Evolutionary conservation across 768 basidiomycete species (phyloP), one percentile per base, ranked within the genome.

Genomic region (Leucocoprinus leucothites): DNA sequence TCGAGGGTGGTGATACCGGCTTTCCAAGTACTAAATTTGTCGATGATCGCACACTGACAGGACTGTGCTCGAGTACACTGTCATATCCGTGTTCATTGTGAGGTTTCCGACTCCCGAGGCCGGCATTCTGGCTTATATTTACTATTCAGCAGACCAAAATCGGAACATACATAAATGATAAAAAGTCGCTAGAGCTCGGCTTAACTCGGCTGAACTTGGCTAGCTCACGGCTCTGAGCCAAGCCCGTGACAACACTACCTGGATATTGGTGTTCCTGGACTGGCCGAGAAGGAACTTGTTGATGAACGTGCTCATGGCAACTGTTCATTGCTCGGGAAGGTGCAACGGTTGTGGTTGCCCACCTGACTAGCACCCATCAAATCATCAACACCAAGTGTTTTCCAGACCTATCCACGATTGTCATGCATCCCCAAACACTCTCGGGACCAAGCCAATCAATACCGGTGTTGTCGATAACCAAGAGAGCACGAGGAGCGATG

Each of bases 401-500:
- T 67, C 67, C 70, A 84, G 36, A 82, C 67, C 51, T 76, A 61
- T 76, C 74, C 31, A 75, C 79, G 6, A 78, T 75, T 54, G 69
- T 76, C 71, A 78, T 73, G 61, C 77, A 79, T 7, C 82, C 82
- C 64, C 71, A 83, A 3, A 71, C 70, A 47, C 74, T 74, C 57
- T 74, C 65, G 18, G 79, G 76, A 22, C 82, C 79, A 38, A 83
- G 72, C 82, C 83, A 84, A 55, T 76, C 78, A 51, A 74, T 75
- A 48, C 77, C 74, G 8, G 80, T 78, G 65, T 85, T 82, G 63
- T 82, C 82, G 61, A 78, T 79, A 53, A 77, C 67, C 54, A 82
- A 68, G 41, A 85, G 59, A 2, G 69, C 74, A 44, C 83, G 79
- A 16, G 83, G 83, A 11, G 82, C 82, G 53, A 85, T 71, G 52